A percentile compares a stretch with the other conserved stretches of the same genome.
phyloP scores from a whole-genome alignment of 352 stramenopile species.

The Globisporangium orthogonon region DNA sequence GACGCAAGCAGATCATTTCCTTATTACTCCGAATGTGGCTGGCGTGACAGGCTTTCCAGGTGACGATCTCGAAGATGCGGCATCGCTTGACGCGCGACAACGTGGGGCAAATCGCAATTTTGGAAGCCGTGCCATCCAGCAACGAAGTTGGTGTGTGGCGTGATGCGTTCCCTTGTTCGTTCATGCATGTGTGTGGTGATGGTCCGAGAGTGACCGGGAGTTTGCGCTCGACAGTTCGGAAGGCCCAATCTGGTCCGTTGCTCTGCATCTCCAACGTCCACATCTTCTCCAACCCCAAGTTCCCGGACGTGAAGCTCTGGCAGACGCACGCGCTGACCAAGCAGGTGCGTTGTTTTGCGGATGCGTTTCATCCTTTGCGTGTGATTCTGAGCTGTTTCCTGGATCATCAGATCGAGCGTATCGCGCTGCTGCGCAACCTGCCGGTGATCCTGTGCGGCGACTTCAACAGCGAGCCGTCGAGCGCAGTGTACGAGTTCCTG shows the following conservation, averaged over 20 bases:
- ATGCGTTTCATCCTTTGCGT: background rate
- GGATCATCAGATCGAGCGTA: conserved; percentile 53
- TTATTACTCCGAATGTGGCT: background rate
- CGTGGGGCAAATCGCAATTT: conserved; percentile 94
- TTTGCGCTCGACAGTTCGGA: conserved; percentile 19
- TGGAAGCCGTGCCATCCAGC: conserved; percentile 91
- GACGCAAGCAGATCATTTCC: no score
- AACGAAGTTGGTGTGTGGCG: conserved; percentile 55
- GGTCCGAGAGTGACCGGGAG: background rate
- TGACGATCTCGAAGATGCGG: conserved; percentile 43
- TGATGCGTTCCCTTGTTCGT: conserved; percentile 16
- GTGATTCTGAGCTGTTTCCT: background rate
- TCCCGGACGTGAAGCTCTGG: conserved; percentile 99
- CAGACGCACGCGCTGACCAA: conserved; percentile 89
- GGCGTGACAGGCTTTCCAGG: conserved; percentile 29
- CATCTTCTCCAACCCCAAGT: conserved; percentile 98
- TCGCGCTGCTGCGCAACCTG: conserved; percentile 67
- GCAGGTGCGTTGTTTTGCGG: conserved; percentile 29
- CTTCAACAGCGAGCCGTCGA: conserved; percentile 97
- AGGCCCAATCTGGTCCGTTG: conserved; percentile 49
- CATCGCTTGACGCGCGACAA: conserved; percentile 96
- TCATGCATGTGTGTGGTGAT: background rate
- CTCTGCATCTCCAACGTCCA: conserved; percentile 98
- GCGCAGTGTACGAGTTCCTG: conserved; percentile 96
- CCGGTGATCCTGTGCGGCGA: conserved; percentile 97